Evolutionary conservation across 2,329 filamentous ascomycete genomes (phyloP).

Genomic region (Colletotrichum tanaceti): DNA sequence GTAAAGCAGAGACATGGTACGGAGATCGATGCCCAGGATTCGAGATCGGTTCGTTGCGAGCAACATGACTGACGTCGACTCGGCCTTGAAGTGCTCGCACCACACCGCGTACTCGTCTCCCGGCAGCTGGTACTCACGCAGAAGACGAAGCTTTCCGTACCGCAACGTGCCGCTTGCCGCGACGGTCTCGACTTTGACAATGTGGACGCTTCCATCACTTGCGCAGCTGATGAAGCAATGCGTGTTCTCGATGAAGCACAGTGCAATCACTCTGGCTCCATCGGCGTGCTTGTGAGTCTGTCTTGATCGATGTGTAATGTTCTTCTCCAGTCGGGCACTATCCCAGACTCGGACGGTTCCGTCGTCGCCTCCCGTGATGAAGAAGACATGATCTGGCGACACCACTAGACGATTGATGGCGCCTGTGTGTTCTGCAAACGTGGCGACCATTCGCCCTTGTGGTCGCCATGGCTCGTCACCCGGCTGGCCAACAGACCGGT

Average conservation of each 20-base stretch:
- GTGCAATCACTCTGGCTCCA: slow-evolving; percentile 78
- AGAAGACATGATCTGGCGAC: slow-evolving; percentile 92
- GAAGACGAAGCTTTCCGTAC: slow-evolving; percentile 80
- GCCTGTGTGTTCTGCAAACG: slow-evolving; percentile 87
- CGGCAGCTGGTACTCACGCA: slow-evolving; percentile 85
- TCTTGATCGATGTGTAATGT: slow-evolving; percentile 86
- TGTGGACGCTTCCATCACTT: slow-evolving; percentile 88
- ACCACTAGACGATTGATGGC: slow-evolving; percentile 84
- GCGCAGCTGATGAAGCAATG: slow-evolving; percentile 94
- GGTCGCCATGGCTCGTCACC: slow-evolving; percentile 81
- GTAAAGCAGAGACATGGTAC: slow-evolving; percentile 86
- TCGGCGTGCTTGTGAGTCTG: slow-evolving; percentile 83
- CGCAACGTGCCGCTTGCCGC: slow-evolving; percentile 65
- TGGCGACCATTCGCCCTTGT: slow-evolving; percentile 83
- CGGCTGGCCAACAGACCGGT: slow-evolving; percentile 62
- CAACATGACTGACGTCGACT: slow-evolving; percentile 83
- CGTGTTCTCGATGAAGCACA: slow-evolving; percentile 93
- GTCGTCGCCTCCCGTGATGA: slow-evolving; percentile 93
- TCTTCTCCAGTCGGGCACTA: slow-evolving; percentile 86
- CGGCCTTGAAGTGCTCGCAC: slow-evolving; percentile 90
- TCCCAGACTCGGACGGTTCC: slow-evolving; percentile 95
- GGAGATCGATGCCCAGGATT: slow-evolving; percentile 85
- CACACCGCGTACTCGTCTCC: slow-evolving; percentile 83
- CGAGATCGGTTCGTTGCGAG: slow-evolving; percentile 88
- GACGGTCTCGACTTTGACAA: slow-evolving; percentile 79